Base-by-base conservation (phyloP, 1,139 yeast species). In the Ashbya aceris region DNA sequence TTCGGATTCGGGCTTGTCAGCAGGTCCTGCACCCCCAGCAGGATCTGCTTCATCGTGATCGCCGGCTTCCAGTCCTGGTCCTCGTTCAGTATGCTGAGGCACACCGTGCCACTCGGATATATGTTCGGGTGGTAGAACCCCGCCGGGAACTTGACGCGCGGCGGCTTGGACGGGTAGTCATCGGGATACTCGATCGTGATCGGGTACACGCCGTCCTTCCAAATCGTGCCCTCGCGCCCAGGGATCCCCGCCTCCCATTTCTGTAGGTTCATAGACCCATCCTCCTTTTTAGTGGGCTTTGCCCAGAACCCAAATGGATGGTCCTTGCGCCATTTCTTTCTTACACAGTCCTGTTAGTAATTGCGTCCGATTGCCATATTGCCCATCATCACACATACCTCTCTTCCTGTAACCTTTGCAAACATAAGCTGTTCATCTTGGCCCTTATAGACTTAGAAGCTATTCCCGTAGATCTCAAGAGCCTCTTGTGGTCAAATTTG, bases 21-120 rank as follows among this genome's bases (percentile, higher is more conserved):
- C 45, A 93, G 71, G 61, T 89, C 96, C 63, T 93, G 99, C 42
- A 93, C 80, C 8, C 98, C 99, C 50, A 87, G 68, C 3, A 84
- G 79, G 45, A 93, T 82, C 60, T 91, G 96, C 59, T 86, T 87
- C 54, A 93, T 67, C 11, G 96, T 86, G 50, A 91, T 82, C 8
- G 96, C 96, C 1, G 99, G 98, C 58, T 95, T 77, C 99, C 99
- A 93, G 61, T 86, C 98, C 62, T 89, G 95, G 41, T 83, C 93
- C 62, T 91, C 98, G 61, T 91, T 93, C 60, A 91, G 71, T 46
- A 93, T 91, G 42, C 94, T 82, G 39, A 91, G 73, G 65, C 98
- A 91, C 33, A 91, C 81, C 1, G 97, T 91, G 1, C 98, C 98
- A 47, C 95, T 83, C 1, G 98, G 98, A 55, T 91, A 91, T 6